Conservation (phyloP, 768 basidiomycete genomes). For the Mycena latifolia region DNA sequence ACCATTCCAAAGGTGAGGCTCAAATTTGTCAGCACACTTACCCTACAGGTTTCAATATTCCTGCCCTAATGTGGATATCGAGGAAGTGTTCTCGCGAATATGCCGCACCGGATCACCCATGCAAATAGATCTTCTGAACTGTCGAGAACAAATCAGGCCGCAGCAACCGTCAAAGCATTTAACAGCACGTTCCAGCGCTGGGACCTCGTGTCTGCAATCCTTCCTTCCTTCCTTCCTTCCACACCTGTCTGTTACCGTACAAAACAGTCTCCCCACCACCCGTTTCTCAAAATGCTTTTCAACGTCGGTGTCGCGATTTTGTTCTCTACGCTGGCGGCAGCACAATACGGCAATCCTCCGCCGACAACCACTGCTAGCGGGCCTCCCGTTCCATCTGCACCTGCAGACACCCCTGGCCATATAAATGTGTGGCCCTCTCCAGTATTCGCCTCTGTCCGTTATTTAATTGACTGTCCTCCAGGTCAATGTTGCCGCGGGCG, state of each 20-base stretch:
- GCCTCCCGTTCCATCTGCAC: constrained; percentile 52
- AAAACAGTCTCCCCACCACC: background rate
- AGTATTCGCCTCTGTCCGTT: too few species aligned
- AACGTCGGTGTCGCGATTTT: constrained; percentile 35
- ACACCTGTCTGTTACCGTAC: background rate
- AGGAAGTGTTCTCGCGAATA: constrained; percentile 1
- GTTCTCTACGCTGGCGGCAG: constrained; percentile 46
- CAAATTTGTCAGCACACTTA: too few species aligned
- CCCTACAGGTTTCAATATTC: too few species aligned
- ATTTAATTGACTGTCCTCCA: constrained; percentile 29
- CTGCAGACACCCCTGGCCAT: constrained; percentile 48
- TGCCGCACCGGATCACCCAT: background rate
- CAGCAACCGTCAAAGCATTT: too few species aligned
- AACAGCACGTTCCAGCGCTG: constrained; percentile 3
- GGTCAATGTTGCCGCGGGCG: constrained; percentile 58
- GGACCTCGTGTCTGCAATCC: too few species aligned
- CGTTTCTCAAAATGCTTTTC: constrained; percentile 46
- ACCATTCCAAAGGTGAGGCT: too few species aligned
- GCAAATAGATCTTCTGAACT: constrained; percentile 12
- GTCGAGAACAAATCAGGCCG: background rate
- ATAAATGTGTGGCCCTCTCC: constrained; percentile 48
- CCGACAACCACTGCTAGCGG: constrained; percentile 37
- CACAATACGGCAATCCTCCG: constrained; percentile 45
- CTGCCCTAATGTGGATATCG: constrained; percentile 11
- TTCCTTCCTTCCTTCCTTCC: too few species aligned